phyloP scores from a whole-genome alignment of 306 rosid genomes.

The Acacia confusa region DNA sequence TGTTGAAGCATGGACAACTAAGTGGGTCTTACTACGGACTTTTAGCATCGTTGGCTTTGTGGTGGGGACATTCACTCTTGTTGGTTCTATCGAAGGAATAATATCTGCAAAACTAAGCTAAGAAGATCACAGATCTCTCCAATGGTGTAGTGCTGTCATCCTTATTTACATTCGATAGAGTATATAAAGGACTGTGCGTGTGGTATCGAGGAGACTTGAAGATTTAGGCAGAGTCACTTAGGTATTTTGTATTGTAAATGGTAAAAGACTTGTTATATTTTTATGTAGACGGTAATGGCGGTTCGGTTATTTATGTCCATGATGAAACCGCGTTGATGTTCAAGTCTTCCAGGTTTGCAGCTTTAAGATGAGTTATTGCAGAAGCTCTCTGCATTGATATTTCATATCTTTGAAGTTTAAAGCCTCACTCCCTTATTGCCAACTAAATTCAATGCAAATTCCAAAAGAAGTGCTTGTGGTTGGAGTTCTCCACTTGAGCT shows the following conservation, averaged over 20 bases:
- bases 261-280: not conserved
- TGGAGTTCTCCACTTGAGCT: not conserved
- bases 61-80: slow-evolving; percentile 49
- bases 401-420: not conserved
- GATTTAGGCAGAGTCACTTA: not conserved
- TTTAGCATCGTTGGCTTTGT: slow-evolving; percentile 49
- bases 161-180: slow-evolving; percentile 1
- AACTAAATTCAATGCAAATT: not conserved
- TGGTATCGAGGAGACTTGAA: not conserved
- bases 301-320: not conserved
- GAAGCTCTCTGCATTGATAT: not conserved
- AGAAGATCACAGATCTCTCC: slow-evolving; percentile 13
- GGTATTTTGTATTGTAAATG: not conserved
- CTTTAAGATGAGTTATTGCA: not conserved
- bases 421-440: not conserved
- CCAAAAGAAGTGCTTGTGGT: not conserved
- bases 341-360: not conserved
- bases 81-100: slow-evolving; percentile 66
- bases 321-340: slow-evolving; percentile 24
- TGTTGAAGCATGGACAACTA: slow-evolving; percentile 49
- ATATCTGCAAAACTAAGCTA: slow-evolving; percentile 49
- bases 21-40: slow-evolving; percentile 57
- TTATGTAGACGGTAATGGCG: not conserved
- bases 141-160: not conserved
- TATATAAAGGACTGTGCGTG: slow-evolving; percentile 8